Conservation (phyloP, 352 stramenopile genomes). For the Phytophthora hybrid region DNA sequence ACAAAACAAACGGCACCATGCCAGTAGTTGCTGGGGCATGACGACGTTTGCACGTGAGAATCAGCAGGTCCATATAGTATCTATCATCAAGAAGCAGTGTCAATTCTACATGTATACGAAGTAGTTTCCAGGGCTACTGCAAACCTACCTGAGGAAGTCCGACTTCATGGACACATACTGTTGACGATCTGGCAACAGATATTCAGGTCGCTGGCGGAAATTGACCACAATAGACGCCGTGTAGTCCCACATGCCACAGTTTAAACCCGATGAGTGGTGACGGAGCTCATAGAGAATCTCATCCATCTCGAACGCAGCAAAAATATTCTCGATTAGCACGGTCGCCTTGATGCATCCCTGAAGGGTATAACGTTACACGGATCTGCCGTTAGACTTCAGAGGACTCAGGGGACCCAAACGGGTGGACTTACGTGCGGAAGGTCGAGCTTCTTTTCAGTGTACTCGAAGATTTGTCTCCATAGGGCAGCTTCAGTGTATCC, state of each 20-base stretch:
- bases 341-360: slow-evolving; percentile 89
- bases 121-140: not conserved
- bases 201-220: slow-evolving; percentile 84
- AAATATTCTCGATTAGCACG: slow-evolving; percentile 97
- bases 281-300: slow-evolving; percentile 96
- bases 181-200: slow-evolving; percentile 93
- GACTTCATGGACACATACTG: slow-evolving; percentile 79
- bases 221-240: slow-evolving; percentile 97
- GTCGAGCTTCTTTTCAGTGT: slow-evolving; percentile 88
- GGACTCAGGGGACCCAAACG: no score
- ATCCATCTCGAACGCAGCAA: slow-evolving; percentile 97
- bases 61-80: slow-evolving; percentile 94
- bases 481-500: slow-evolving; percentile 93
- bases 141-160: slow-evolving; percentile 58
- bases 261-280: slow-evolving; percentile 95
- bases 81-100: slow-evolving; percentile 14
- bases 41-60: slow-evolving; percentile 94
- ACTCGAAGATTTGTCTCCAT: slow-evolving; percentile 96
- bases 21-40: slow-evolving; percentile 95
- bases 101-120: no score
- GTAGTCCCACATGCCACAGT: slow-evolving; percentile 98
- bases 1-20: slow-evolving; percentile 96
- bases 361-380: not conserved
- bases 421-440: slow-evolving; percentile 68
- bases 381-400: not conserved